Base-by-base conservation (phyloP, 2,329 filamentous ascomycete genomes). In the Epichloe baconii region DNA sequence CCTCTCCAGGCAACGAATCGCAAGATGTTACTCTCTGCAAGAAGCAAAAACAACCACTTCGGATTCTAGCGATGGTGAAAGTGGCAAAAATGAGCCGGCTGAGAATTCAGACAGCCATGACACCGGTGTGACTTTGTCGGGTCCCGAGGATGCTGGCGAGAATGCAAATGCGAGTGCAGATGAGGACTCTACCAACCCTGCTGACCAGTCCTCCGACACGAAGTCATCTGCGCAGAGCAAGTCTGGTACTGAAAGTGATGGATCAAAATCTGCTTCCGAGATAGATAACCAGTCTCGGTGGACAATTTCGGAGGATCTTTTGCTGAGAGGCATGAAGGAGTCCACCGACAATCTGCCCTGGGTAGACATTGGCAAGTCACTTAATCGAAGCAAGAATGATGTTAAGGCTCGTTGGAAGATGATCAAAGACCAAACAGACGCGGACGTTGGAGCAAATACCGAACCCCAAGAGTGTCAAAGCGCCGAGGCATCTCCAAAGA, bases 301-400 rank as follows among this genome's bases (percentile, higher is more conserved):
- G 68, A 59, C 64, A 10, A 47, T 63, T 8, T 69, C 68, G 0
- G 62, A 70, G 26, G 66, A 70, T 47, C 53, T 55, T 11, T 54
- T 66, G 4, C 61, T 70, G 6, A 52, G 59, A 2, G 59, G 61
- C 38, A 66, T 70, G 64, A 70, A 67, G 51, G 59, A 61, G 34
- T 57, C 57, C 0, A 54, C 55, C 12, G 54, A 61, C 15, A 51
- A 44, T 1, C 51, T 60, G 7, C 56, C 61, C 2, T 70, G 66
- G 68, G 52, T 52, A 0, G 59, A 61, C 11, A 68, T 70, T 26
- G 55, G 58, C 3, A 45, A 44, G 2, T 56, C 58, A 1, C 59
- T 70, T 3, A 52, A 56, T n/a, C 59, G 57, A 6, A 42, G 44
- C 31, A 67, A 63, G 50, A 57, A 55, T 6, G 62, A 68, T 3